Evolutionary conservation across 1,284 basidiomycete species (phyloP).

Genomic region (Golubevia pallescens): DNA sequence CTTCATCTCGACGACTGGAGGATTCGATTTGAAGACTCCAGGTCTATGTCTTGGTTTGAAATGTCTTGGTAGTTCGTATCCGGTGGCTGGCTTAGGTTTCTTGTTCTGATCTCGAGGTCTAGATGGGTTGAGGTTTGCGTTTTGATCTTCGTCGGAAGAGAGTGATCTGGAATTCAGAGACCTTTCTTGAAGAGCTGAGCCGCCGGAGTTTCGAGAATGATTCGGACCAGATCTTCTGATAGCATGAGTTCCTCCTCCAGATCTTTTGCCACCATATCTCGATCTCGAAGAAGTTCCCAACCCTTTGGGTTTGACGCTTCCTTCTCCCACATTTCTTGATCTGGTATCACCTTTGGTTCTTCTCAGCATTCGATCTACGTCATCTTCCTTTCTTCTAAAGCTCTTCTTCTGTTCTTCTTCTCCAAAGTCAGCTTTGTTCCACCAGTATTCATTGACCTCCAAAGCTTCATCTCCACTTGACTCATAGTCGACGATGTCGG

Average conservation of each 20-base stretch:
- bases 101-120: neutral
- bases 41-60: neutral
- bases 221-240: too few relatives aligned
- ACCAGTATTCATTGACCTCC: too few relatives aligned
- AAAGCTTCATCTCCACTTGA: too few relatives aligned
- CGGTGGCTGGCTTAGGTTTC: neutral
- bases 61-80: neutral
- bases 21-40: slow-evolving; percentile 14
- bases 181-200: too few relatives aligned
- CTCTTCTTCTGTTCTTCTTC: too few relatives aligned
- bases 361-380: slow-evolving; percentile 50
- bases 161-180: too few relatives aligned
- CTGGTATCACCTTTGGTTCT: slow-evolving; percentile 21
- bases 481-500: too few relatives aligned
- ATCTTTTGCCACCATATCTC: too few relatives aligned
- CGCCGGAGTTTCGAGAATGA: too few relatives aligned
- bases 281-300: slow-evolving; percentile 5
- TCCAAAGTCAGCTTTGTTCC: neutral
- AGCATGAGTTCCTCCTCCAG: too few relatives aligned
- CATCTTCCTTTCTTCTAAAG: slow-evolving; percentile 25
- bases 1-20: slow-evolving; percentile 22
- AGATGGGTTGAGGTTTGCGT: neutral
- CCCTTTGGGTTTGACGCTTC: slow-evolving; percentile 14
- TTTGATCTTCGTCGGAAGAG: too few relatives aligned
- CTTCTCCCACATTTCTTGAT: slow-evolving; percentile 7